Conservation (phyloP, 169 alveolate genomes). For the Eimeria maxima region DNA sequence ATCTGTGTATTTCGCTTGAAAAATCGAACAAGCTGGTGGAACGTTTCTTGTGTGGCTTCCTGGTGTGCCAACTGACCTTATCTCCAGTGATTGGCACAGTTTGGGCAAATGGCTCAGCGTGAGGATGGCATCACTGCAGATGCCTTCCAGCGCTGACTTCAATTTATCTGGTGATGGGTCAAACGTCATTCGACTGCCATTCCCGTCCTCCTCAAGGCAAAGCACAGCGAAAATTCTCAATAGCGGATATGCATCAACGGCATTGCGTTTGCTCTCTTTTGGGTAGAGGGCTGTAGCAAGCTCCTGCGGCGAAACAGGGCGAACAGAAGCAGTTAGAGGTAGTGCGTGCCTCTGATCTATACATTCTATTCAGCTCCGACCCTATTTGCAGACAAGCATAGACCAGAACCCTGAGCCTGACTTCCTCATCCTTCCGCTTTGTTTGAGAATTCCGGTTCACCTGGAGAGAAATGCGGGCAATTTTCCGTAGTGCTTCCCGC, state of each 20-base stretch:
- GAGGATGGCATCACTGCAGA: constrained; percentile 85
- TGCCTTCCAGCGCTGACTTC: constrained; percentile 81
- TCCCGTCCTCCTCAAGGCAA: constrained; percentile 35
- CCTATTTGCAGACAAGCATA: background rate
- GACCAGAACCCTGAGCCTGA: background rate
- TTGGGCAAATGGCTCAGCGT: constrained; percentile 85
- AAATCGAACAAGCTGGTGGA: constrained; percentile 24
- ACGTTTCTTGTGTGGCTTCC: background rate
- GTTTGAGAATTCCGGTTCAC: constrained; percentile 81
- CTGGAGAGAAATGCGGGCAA: constrained; percentile 90
- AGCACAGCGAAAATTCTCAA: constrained; percentile 84
- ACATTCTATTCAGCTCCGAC: background rate
- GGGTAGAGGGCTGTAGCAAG: constrained; percentile 80
- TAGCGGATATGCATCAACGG: constrained; percentile 84
- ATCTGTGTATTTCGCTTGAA: background rate
- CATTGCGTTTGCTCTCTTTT: constrained; percentile 65
- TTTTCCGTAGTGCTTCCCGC: constrained; percentile 90
- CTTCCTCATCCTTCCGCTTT: background rate
- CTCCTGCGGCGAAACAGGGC: constrained; percentile 34
- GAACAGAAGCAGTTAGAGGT: background rate
- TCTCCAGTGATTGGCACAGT: constrained; percentile 82
- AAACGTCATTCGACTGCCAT: constrained; percentile 84
- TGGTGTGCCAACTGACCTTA: background rate
- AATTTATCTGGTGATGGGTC: constrained; percentile 86
- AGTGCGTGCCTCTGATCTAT: background rate